These are phyloP conservation scores for Candida easanensis DNA, from an alignment of 805 yeast genomes.

Conservation along the genomic window DNA sequence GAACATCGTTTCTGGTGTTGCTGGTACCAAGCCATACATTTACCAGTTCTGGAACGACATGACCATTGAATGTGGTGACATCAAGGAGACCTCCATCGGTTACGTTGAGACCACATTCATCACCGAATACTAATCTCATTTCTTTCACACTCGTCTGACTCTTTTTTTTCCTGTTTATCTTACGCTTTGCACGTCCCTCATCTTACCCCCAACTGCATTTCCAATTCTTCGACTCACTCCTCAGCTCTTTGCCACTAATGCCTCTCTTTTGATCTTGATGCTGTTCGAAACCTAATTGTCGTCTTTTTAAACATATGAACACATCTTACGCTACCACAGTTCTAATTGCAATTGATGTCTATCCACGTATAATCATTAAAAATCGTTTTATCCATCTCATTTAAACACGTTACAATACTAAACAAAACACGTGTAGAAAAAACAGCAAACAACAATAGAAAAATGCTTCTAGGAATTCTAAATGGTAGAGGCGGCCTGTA, in stretches of 20 bases:
- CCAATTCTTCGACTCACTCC: neutral
- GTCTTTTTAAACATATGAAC: neutral
- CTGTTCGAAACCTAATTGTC: neutral
- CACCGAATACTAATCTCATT: constrained; percentile 27
- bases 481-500: constrained; percentile 35
- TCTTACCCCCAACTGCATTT: neutral
- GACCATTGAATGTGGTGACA: constrained; percentile 41
- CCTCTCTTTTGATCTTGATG: neutral
- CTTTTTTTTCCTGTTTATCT: neutral
- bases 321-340: neutral
- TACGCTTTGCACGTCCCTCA: neutral
- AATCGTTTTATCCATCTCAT: no score
- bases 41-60: constrained; percentile 81
- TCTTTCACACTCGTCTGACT: neutral
- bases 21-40: constrained; percentile 95
- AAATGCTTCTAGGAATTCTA: no score
- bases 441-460: no score
- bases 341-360: neutral
- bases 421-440: no score
- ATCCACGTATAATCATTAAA: neutral
- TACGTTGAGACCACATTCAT: constrained; percentile 85
- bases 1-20: constrained; percentile 88
- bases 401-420: no score
- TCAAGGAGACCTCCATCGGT: constrained; percentile 59
- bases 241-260: neutral